Conservation (phyloP, 495 filamentous ascomycete species). For the Xylaria longipes region DNA sequence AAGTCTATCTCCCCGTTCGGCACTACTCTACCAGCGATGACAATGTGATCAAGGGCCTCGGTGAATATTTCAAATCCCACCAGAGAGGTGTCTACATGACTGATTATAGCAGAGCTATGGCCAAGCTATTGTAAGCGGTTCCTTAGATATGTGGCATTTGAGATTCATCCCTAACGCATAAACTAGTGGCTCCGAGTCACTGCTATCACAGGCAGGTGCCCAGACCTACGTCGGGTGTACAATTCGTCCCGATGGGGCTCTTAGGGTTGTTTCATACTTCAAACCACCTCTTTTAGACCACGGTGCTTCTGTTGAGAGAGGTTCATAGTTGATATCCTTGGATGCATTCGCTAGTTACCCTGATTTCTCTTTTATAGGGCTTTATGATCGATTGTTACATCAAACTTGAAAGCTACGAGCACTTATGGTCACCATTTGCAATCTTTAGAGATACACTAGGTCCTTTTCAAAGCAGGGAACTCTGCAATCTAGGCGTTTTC, state of each 20-base stretch:
- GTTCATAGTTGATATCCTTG: background rate
- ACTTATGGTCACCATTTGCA: too few species aligned
- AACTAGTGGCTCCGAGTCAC: background rate
- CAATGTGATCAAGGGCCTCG: background rate
- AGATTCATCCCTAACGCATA: background rate
- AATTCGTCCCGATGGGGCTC: slow-evolving; percentile 28
- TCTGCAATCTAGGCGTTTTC: too few species aligned
- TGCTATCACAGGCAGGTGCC: slow-evolving; percentile 7
- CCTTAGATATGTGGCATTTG: background rate
- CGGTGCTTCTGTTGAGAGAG: background rate
- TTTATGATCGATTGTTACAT: too few species aligned
- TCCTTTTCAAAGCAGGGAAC: too few species aligned
- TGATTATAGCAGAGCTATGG: background rate
- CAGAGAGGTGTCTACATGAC: background rate
- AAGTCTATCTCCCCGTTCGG: slow-evolving; percentile 45
- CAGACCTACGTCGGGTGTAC: slow-evolving; percentile 38
- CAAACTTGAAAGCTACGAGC: too few species aligned
- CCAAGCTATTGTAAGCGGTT: background rate
- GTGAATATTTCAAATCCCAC: background rate
- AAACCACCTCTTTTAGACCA: slow-evolving; percentile 1
- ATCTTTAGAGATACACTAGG: too few species aligned
- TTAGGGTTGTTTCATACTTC: slow-evolving; percentile 35
- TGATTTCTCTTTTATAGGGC: background rate
- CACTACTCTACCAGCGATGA: slow-evolving; percentile 40
- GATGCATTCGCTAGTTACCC: background rate